Percentiles rank a stretch among this genome's conserved stretches.
phyloP scores from a whole-genome alignment of 2,329 filamentous ascomycete species.

The Penicillium sp. region DNA sequence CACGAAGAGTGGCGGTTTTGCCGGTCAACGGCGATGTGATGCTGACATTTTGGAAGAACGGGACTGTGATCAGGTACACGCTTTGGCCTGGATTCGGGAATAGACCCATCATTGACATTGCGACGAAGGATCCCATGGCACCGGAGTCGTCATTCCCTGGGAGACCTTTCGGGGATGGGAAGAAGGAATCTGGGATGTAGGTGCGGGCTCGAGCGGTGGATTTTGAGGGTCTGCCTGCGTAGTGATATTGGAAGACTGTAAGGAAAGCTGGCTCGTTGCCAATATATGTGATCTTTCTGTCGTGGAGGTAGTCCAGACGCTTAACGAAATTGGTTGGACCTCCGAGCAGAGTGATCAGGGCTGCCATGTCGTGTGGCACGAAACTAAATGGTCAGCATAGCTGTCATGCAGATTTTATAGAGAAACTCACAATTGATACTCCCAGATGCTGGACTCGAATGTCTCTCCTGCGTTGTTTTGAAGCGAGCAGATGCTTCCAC shows the following conservation, averaged over 20 bases:
- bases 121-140: constrained; percentile 61
- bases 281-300: constrained; percentile 58
- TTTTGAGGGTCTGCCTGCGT: constrained; percentile 55
- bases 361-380: constrained; percentile 46
- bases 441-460: constrained; percentile 35
- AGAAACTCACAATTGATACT: constrained; percentile 46
- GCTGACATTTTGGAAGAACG: constrained; percentile 58
- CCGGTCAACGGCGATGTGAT: constrained; percentile 55
- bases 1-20: constrained; percentile 54
- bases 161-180: constrained; percentile 51
- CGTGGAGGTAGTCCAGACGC: constrained; percentile 60
- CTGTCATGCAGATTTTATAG: constrained; percentile 37
- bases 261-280: constrained; percentile 60
- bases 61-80: constrained; percentile 62
- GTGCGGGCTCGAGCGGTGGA: constrained; percentile 50
- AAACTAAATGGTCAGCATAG: constrained; percentile 44
- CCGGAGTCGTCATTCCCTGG: constrained; percentile 65
- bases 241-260: constrained; percentile 62
- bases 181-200: constrained; percentile 59
- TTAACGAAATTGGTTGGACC: constrained; percentile 51
- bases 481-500: constrained; percentile 29
- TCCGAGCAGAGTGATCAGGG: constrained; percentile 54
- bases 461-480: constrained; percentile 32
- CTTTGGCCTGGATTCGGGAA: constrained; percentile 63
- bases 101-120: constrained; percentile 61